Conservation (phyloP, 352 stramenopile genomes). For the Elongisporangium undulatum region DNA sequence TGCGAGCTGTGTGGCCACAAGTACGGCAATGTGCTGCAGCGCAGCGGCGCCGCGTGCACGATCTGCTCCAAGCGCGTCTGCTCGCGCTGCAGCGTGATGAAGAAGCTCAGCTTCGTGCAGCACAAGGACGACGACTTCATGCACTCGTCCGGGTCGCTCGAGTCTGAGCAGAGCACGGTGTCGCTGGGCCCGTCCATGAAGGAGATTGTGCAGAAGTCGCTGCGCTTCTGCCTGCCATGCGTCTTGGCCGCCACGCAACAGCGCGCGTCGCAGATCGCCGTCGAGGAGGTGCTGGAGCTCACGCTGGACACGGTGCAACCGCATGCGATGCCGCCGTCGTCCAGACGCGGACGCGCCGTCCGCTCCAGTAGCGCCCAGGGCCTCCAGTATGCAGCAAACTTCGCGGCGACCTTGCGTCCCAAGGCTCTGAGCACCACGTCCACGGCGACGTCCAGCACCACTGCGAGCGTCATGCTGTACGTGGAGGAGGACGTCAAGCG, state of each 20-base stretch:
- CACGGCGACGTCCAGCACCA: neutral
- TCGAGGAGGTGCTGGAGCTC: constrained; percentile 26
- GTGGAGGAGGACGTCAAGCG: neutral
- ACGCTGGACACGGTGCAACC: neutral
- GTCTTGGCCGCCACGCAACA: constrained; percentile 35
- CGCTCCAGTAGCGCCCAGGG: neutral
- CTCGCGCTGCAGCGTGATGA: constrained; percentile 39
- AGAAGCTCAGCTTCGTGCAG: constrained; percentile 38
- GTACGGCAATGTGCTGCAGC: constrained; percentile 25
- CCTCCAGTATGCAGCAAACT: neutral
- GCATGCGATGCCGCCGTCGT: neutral
- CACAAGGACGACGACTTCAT: constrained; percentile 4
- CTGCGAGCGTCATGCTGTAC: neutral
- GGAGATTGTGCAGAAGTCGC: constrained; percentile 34
- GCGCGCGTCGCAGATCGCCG: constrained; percentile 29
- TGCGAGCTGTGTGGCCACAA: constrained; percentile 36
- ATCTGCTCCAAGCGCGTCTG: constrained; percentile 34
- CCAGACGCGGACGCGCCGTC: neutral
- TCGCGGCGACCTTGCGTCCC: neutral
- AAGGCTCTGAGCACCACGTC: neutral
- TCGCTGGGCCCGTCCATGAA: constrained; percentile 12
- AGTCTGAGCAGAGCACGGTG: constrained; percentile 13
- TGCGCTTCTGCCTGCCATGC: constrained; percentile 48
- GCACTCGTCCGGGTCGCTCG: constrained; percentile 12
- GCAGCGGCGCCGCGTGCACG: constrained; percentile 21